These are phyloP conservation scores for Serendipita sp. DNA, from an alignment of 768 basidiomycete genomes.

Conservation along the genomic window DNA sequence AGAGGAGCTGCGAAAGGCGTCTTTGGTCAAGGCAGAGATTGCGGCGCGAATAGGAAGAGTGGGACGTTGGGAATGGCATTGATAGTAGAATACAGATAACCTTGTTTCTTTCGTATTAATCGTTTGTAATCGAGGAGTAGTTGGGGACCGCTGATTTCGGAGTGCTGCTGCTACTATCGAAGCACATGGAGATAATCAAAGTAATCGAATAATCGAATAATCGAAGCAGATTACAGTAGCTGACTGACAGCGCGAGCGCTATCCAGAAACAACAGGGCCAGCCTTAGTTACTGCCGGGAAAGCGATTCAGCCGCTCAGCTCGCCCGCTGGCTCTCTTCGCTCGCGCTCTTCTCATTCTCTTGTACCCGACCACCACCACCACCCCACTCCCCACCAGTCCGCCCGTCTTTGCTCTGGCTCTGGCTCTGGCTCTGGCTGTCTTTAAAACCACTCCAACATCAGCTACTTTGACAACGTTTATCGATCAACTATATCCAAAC, in stretches of 20 bases:
- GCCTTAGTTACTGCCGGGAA: no score
- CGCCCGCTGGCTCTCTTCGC: no score
- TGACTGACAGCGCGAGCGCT: no score
- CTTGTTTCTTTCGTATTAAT: neutral
- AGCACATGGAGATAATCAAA: no score
- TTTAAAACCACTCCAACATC: neutral
- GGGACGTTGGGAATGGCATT: neutral
- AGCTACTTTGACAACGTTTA: neutral
- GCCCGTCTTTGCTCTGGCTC: neutral
- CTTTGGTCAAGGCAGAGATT: neutral
- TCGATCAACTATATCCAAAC: conserved; percentile 10
- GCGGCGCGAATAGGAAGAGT: neutral
- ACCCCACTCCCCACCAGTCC: conserved; percentile 1
- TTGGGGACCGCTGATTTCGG: no score
- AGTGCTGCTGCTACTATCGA: no score
- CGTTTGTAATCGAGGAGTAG: no score
- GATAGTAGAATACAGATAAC: neutral
- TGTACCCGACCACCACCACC: neutral
- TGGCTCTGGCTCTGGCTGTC: no score
- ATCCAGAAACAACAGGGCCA: no score
- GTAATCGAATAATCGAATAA: no score
- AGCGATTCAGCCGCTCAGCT: no score
- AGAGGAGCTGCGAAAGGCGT: conserved; percentile 18
- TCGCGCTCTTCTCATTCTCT: neutral
- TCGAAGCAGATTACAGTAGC: no score